Base-by-base conservation (phyloP, 75 land plant species). In the Picea glauca region DNA sequence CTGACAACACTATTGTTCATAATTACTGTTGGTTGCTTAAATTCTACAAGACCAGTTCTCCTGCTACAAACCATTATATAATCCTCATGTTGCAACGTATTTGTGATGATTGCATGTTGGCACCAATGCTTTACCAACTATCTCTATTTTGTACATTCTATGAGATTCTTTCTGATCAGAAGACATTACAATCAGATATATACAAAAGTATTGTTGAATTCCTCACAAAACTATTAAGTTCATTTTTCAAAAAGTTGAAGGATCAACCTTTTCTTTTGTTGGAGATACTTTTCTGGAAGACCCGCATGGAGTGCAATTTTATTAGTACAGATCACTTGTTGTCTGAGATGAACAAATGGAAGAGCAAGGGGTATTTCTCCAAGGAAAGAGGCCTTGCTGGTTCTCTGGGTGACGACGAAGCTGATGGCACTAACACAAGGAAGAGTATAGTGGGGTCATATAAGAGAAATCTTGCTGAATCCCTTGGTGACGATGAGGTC, bases 21-120 rank as follows among this genome's bases (percentile, higher is more conserved):
- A 95, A 95, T 75, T 76, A 93, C 33, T 98, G 99, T 81, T 98
- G 98, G 99, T 84, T 98, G 72, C 86, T 95, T 60, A 91, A 80
- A 78, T 90, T 87, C 83, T 98, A 91, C 77, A 88, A 82, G 80
- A 87, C 81, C 72, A 95, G 93, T 78, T 83, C 93, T 35, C 58
- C 75, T 30, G 86, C 84, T 26, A 90, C 84, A 70, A 98, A 98
- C 78, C 84, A 95, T 75, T 89, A 91, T 80, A 86, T 95, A n/a
- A 76, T 93, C 54, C 80, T 88, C 78, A 93, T 93, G 88, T 83
- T 98, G 58, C 84, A 83, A 81, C 80, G 88, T 23, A 89, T 98
- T 32, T 93, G 94, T 83, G 87, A 93, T 66, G 98, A 98, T 79
- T 80, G 88, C 40, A 84, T 84, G 78, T 86, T 98, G 33, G 86